Conservation (phyloP, 2,329 filamentous ascomycete genomes). For the Pseudopithomyces chartarum region DNA sequence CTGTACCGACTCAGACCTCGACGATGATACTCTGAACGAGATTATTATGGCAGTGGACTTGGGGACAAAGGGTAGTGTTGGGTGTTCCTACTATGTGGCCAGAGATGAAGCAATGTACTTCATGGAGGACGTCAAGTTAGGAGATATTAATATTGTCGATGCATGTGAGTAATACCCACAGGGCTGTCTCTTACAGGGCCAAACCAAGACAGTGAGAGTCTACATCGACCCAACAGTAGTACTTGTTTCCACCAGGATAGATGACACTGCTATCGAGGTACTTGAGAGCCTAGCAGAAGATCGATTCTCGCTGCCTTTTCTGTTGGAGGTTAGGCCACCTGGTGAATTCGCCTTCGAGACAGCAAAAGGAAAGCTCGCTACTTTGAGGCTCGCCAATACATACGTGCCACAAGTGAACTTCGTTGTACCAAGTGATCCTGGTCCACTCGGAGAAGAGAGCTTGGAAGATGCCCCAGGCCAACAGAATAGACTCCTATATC, state of each 20-base stretch:
- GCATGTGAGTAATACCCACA: slow-evolving; percentile 40
- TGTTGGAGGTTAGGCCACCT: slow-evolving; percentile 70
- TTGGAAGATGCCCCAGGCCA: slow-evolving; percentile 57
- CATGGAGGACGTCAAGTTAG: slow-evolving; percentile 75
- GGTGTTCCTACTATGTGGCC: slow-evolving; percentile 82
- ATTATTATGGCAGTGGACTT: slow-evolving; percentile 82
- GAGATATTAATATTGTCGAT: slow-evolving; percentile 66
- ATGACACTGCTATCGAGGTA: slow-evolving; percentile 53
- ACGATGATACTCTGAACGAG: slow-evolving; percentile 63
- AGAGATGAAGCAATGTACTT: slow-evolving; percentile 72
- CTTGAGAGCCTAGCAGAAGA: slow-evolving; percentile 51
- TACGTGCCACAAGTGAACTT: slow-evolving; percentile 59
- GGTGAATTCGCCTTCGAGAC: slow-evolving; percentile 73
- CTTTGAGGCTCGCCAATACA: slow-evolving; percentile 59
- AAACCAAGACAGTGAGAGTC: slow-evolving; percentile 57
- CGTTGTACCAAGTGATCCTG: slow-evolving; percentile 64
- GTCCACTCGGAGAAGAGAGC: slow-evolving; percentile 38
- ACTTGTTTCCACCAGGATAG: slow-evolving; percentile 61
- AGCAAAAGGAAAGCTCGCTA: slow-evolving; percentile 69
- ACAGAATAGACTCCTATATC: slow-evolving; percentile 68
- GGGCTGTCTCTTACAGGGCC: slow-evolving; percentile 2
- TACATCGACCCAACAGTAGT: slow-evolving; percentile 67
- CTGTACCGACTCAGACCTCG: slow-evolving; percentile 35
- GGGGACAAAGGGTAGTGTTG: slow-evolving; percentile 70
- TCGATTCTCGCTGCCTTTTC: slow-evolving; percentile 61